A percentile compares a stretch with the other conserved stretches of the same genome.
phyloP scores from a whole-genome alignment of 345 rosid genomes.

The Kandelia obovata region DNA sequence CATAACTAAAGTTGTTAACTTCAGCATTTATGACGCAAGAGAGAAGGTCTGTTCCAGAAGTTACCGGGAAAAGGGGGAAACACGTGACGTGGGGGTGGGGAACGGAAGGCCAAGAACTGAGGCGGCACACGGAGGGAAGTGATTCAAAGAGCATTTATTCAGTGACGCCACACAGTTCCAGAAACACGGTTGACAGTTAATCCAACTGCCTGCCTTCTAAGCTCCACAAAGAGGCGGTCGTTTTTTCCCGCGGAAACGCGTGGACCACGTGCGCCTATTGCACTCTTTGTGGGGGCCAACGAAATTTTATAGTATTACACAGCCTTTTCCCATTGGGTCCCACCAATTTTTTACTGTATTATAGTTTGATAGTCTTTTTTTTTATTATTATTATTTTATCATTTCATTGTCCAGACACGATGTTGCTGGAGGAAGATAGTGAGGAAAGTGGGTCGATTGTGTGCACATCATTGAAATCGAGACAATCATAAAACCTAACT shows the following conservation, averaged over 20 bases:
- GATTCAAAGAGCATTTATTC: background rate
- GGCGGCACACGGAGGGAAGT: background rate
- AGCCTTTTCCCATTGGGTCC: background rate
- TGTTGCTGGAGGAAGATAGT: background rate
- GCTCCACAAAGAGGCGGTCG: background rate
- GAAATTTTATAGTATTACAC: background rate
- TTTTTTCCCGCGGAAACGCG: constrained; percentile 17
- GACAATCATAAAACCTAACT: no score
- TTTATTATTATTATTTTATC: no score
- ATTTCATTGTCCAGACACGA: no score
- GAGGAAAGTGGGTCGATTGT: background rate
- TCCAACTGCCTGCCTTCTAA: background rate
- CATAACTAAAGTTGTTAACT: no score
- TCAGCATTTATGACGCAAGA: no score
- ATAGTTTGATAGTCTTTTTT: no score
- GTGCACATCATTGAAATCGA: no score
- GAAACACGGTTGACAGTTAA: constrained; percentile 20
- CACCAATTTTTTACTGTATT: background rate
- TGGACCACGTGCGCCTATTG: constrained; percentile 9
- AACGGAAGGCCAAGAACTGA: background rate
- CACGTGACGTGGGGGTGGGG: background rate
- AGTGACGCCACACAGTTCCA: constrained; percentile 6
- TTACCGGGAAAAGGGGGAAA: background rate
- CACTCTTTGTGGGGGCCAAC: background rate
- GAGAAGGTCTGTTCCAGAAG: background rate